Evolutionary conservation across 1,139 yeast species (phyloP).

Genomic region (Tardiomyces blankii): DNA sequence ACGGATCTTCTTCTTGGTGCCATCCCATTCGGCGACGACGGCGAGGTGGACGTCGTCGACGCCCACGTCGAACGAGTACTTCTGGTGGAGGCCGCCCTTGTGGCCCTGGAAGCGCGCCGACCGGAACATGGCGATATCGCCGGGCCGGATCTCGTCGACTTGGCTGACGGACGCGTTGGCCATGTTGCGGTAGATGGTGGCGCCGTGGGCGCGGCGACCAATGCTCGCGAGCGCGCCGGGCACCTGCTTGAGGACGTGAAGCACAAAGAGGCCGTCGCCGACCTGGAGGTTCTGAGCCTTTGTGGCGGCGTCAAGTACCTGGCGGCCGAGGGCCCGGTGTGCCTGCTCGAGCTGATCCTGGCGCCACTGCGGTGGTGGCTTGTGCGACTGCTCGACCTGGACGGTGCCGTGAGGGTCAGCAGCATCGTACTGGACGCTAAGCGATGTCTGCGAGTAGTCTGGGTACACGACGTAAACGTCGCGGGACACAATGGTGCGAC

Average conservation of each 20-base stretch:
- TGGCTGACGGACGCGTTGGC: slow-evolving; percentile 48
- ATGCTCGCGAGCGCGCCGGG: slow-evolving; percentile 44
- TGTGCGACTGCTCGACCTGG: slow-evolving; percentile 32
- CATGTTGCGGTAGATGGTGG: slow-evolving; percentile 50
- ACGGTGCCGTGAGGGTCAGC: slow-evolving; percentile 47
- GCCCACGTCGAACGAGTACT: slow-evolving; percentile 17
- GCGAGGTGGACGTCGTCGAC: slow-evolving; percentile 38
- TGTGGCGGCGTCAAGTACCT: slow-evolving; percentile 12
- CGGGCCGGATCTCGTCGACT: slow-evolving; percentile 59
- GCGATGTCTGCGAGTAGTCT: slow-evolving; percentile 57
- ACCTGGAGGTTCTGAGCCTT: neutral
- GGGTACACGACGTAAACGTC: slow-evolving; percentile 67
- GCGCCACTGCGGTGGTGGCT: slow-evolving; percentile 38
- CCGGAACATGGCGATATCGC: slow-evolving; percentile 71
- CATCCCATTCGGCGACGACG: slow-evolving; percentile 63
- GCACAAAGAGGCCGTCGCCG: slow-evolving; percentile 15
- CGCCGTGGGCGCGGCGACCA: slow-evolving; percentile 64
- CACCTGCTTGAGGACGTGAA: slow-evolving; percentile 23
- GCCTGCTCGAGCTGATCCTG: slow-evolving; percentile 41
- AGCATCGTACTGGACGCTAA: slow-evolving; percentile 42
- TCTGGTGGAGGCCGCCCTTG: slow-evolving; percentile 39
- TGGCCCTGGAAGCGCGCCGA: slow-evolving; percentile 66
- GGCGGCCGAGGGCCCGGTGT: slow-evolving; percentile 31
- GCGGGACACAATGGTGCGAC: slow-evolving; percentile 37
- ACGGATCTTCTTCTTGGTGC: slow-evolving; percentile 60